Evolutionary conservation across 1,284 basidiomycete genomes (phyloP), one percentile per base, ranked within the genome.

Genomic region (Agaricales sp.): DNA sequence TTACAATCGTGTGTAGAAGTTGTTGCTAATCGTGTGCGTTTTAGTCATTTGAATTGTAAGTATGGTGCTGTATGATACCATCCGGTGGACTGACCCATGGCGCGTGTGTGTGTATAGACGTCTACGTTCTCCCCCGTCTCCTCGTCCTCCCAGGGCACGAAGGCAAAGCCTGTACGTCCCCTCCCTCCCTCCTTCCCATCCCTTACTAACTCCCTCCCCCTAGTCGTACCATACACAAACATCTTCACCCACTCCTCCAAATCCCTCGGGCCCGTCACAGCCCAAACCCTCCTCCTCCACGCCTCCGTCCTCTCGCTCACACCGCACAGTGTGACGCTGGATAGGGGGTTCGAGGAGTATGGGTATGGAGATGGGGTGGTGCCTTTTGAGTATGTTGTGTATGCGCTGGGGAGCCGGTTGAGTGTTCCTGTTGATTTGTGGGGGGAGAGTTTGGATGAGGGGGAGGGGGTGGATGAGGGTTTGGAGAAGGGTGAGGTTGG

Each of bases 141-240:
- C 73, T 77, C 6, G 75, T 84, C 12, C 67, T 86, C 4, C 71
- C 80, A 3, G 75, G 76, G 24, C 80, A 86, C 58, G 82, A 84
- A 63, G 77, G 85, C 66, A 86, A 86, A 67, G 80, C 81, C 16
- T 82, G 80, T 74, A 60, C 65, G 65, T 70, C 57, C 11, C 14
- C 16, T 41, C 47, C 23, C 48, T 23, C 18, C 16, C 35, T 18
- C 14, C 46, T 16, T 25, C 14, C 38, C 20, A 18, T 47, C 12
- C 41, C 20, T 48, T 16, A 21, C 39, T 25, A 35, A 13, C n/a
- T 38, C 30, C 43, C 2, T n/a, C 18, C 12, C 14, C 14, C 2
- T 49, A 77, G 75, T 89, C 63, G 77, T 87, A 54, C 83, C 87
- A 0, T 84, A 81, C 61, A 66, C 65, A 51, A 74, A 69, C 51